Conservation (phyloP, 1,139 yeast species). For the Lodderomyces metapsilosis region DNA sequence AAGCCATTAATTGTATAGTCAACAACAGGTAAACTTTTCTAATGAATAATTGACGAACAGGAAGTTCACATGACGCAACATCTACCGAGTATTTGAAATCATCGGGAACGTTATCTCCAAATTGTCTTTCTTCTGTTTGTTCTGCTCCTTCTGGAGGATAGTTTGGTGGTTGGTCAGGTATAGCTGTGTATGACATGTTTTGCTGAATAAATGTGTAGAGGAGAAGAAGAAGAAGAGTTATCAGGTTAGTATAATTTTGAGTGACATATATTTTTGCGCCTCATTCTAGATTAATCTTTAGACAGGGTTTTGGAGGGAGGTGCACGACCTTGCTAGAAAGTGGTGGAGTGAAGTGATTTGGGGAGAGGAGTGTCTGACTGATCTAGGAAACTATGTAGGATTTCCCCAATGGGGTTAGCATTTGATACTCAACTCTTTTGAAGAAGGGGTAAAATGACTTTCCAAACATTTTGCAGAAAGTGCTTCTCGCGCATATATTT, state of each 20-base stretch:
- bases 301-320: neutral
- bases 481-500: too few relatives aligned
- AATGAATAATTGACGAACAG: constrained; percentile 72
- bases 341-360: too few relatives aligned
- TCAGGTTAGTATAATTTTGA: neutral
- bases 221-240: neutral
- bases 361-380: too few relatives aligned
- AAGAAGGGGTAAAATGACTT: too few relatives aligned
- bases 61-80: constrained; percentile 75
- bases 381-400: too few relatives aligned
- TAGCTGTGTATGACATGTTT: constrained; percentile 6
- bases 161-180: constrained; percentile 12
- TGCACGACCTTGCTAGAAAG: neutral
- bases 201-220: neutral
- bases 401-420: too few relatives aligned
- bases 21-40: constrained; percentile 78
- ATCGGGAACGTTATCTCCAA: constrained; percentile 56
- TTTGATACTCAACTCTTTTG: too few relatives aligned
- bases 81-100: constrained; percentile 82
- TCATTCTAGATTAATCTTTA: constrained; percentile 2
- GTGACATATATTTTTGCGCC: neutral
- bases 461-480: too few relatives aligned
- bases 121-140: constrained; percentile 21
- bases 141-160: constrained; percentile 9
- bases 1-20: constrained; percentile 59